Conservation (phyloP, 768 basidiomycete genomes). For the Boletellus ananiceps region DNA sequence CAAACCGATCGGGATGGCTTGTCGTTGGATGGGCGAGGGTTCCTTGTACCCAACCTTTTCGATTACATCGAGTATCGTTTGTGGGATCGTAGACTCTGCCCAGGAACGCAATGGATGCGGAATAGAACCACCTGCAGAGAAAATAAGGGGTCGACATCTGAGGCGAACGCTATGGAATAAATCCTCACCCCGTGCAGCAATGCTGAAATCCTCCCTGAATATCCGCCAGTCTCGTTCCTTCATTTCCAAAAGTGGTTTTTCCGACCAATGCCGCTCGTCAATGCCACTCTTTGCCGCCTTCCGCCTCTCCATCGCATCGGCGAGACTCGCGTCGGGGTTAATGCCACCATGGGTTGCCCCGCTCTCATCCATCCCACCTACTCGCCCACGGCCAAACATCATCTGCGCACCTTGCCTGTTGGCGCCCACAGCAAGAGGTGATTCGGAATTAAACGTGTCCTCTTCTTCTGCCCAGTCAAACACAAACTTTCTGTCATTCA, state of each 20-base stretch:
- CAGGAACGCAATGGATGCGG: constrained; percentile 92
- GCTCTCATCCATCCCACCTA: constrained; percentile 85
- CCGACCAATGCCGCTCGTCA: constrained; percentile 97
- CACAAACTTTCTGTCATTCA: constrained; percentile 96
- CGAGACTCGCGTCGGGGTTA: constrained; percentile 50
- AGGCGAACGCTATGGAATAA: not conserved
- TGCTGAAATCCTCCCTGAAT: constrained; percentile 97
- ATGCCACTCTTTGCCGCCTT: constrained; percentile 75
- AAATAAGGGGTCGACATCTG: constrained; percentile 1
- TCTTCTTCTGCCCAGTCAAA: constrained; percentile 99
- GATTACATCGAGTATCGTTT: constrained; percentile 74
- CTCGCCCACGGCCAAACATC: constrained; percentile 81
- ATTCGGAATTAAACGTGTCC: constrained; percentile 81
- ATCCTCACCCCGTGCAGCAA: constrained; percentile 74
- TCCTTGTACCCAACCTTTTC: constrained; percentile 95
- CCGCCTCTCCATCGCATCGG: constrained; percentile 78
- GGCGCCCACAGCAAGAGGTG: constrained; percentile 64
- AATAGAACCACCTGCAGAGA: constrained; percentile 72
- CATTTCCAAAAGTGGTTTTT: constrained; percentile 87
- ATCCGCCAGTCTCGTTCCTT: constrained; percentile 99
- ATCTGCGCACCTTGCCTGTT: constrained; percentile 79
- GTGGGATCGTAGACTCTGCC: constrained; percentile 83
- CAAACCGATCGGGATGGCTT: constrained; percentile 98
- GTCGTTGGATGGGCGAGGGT: constrained; percentile 93
- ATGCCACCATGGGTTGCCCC: constrained; percentile 37